A percentile compares a stretch with the other conserved stretches of the same genome.
Conservation (phyloP, 2,329 filamentous ascomycete genomes). For the Aspergillus piperis region DNA sequence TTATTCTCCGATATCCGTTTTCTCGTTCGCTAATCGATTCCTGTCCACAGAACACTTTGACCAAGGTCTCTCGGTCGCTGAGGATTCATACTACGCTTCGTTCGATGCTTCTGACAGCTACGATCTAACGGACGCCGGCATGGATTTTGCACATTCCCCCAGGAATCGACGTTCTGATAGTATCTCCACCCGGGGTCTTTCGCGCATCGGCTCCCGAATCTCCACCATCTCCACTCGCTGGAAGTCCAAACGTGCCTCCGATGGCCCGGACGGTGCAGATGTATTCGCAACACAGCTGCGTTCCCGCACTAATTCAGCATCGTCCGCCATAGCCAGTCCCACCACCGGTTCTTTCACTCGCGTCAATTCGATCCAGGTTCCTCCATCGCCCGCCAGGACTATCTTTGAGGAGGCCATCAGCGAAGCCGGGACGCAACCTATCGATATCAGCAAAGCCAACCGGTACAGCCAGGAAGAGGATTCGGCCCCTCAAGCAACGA, state of each 20-base stretch:
- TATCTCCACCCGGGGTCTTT: slow-evolving; percentile 51
- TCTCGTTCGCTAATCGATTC: slow-evolving; percentile 14
- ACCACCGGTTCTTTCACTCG: slow-evolving; percentile 38
- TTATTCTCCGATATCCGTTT: slow-evolving; percentile 5
- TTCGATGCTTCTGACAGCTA: slow-evolving; percentile 38
- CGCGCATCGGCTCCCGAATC: slow-evolving; percentile 68
- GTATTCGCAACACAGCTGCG: slow-evolving; percentile 35
- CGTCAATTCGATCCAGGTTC: slow-evolving; percentile 54
- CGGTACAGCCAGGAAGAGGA: slow-evolving; percentile 49
- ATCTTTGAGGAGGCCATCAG: slow-evolving; percentile 58
- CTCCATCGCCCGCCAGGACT: slow-evolving; percentile 65
- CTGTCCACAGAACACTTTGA: slow-evolving; percentile 39
- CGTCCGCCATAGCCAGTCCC: slow-evolving; percentile 42
- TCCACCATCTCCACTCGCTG: slow-evolving; percentile 67
- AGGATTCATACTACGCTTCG: slow-evolving; percentile 33
- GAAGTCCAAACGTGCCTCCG: slow-evolving; percentile 42
- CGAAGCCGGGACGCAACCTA: slow-evolving; percentile 52
- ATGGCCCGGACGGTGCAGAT: slow-evolving; percentile 32
- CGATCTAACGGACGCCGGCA: slow-evolving; percentile 64
- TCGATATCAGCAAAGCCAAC: slow-evolving; percentile 58
- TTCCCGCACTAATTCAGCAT: slow-evolving; percentile 47
- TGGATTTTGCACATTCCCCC: slow-evolving; percentile 57
- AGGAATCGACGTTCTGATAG: slow-evolving; percentile 57
- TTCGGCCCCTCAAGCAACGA: slow-evolving; percentile 69
- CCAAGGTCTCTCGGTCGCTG: slow-evolving; percentile 29